Base-by-base conservation (phyloP, 2,329 filamentous ascomycete genomes). In the Trichoderma oligosporum region DNA sequence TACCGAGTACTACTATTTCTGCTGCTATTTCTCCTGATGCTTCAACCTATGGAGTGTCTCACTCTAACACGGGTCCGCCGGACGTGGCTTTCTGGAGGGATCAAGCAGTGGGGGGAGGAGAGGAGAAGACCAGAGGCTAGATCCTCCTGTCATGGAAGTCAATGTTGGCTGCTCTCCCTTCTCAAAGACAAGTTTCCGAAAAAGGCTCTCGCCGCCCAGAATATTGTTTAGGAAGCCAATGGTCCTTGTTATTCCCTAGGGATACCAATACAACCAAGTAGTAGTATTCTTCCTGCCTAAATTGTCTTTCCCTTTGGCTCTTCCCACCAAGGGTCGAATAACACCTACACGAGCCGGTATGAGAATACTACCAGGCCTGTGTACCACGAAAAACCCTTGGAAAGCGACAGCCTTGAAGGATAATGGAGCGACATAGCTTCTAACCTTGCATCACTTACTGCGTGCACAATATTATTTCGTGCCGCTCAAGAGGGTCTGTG, bases 51-150 rank as follows among this genome's bases (percentile, higher is more conserved):
- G 38, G 22, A 25, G 27, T 54, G 51, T 54, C 51, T 54, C 22
- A 54, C 39, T 24, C 41, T 54, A 41, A 54, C 51, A 54, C 51
- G 38, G 22, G 31, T 45, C 39, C 31, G 12, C 39, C 31, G 41
- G 44, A 24, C 39, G 31, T 36, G 51, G 36, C 22, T 18, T 38
- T n/a, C n/a, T 29, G 7, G 9, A 25, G 33, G 41, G 51, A 36
- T 16, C 24, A n/a, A 16, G 31, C 27, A 22, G 51, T 29, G 51
- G 49, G 49, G 49, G 9, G 35, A 44, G 49, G 49, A n/a, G 51
- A 46, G 25, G 31, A 20, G 8, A 22, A 36, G 20, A 27, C 9
- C 31, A 16, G 9, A 11, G 6, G 11, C 27, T 29, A 7, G 27
- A 22, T 20, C 14, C 36, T 51, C 35, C 35, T n/a, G 11, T 7